A percentile compares a stretch with the other conserved stretches of the same genome.
Evolutionary conservation across 495 filamentous ascomycete species (phyloP).

Genomic region (Letharia columbiana): DNA sequence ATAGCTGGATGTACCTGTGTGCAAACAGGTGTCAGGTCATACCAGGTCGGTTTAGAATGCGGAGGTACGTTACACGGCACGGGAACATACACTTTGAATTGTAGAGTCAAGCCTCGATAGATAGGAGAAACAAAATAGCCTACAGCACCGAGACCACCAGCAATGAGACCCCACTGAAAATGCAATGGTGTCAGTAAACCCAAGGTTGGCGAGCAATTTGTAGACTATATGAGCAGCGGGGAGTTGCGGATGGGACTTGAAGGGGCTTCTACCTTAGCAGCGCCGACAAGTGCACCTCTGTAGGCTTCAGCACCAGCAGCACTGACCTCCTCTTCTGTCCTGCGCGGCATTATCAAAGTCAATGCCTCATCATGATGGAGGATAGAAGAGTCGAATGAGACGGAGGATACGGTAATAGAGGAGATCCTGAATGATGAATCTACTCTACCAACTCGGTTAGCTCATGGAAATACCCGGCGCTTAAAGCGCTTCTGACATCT

Average conservation of each 20-base stretch:
- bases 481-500: not conserved
- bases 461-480: not conserved
- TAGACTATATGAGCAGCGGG: not conserved
- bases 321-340: constrained; percentile 38
- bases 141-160: constrained; percentile 45
- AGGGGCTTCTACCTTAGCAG: constrained; percentile 41
- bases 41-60: not conserved
- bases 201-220: not conserved
- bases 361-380: not conserved
- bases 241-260: not conserved
- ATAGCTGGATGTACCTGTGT: constrained; percentile 70
- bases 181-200: constrained; percentile 10
- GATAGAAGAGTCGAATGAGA: not conserved
- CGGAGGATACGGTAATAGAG: no score
- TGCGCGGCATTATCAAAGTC: constrained; percentile 14
- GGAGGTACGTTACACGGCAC: not conserved
- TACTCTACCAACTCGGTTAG: not conserved
- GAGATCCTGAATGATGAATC: no score
- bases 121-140: constrained; percentile 58
- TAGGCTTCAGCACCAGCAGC: constrained; percentile 54
- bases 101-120: constrained; percentile 73
- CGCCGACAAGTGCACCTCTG: constrained; percentile 51
- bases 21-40: constrained; percentile 9
- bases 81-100: constrained; percentile 69
- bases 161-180: constrained; percentile 50